Evolutionary conservation across 2,329 filamentous ascomycete genomes (phyloP), one percentile per base, ranked within the genome.

Genomic region (Cladosporium halotolerans): DNA sequence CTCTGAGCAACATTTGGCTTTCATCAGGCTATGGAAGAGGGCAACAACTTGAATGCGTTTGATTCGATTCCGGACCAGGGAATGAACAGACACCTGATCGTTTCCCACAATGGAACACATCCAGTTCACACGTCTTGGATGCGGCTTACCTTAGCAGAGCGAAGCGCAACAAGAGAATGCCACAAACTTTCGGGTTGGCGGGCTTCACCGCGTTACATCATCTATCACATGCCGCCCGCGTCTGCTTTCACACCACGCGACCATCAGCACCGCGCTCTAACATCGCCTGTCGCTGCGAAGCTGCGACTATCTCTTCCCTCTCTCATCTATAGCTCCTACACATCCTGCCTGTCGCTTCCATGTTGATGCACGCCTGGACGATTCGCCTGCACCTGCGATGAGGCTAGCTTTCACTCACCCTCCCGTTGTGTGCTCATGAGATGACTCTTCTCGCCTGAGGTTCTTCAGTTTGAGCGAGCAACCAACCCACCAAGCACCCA

Each of bases 401-500:
- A 50, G 47, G 47, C 39, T 43, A 50, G 32, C 42, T 38, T 31
- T 43, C 36, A 50, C 40, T 43, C 36, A 41, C 32, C 47, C 13
- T 33, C 16, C 45, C n/a, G 28, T 23, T 34, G 31, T 16, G 14
- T 31, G 8, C 4, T 18, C 31, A 43, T 32, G 40, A 44, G 10
- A 38, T 51, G 32, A 18, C 32, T 38, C 39, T 19, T 38, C 16
- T 13, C 32, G 33, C 48, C 40, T 44, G 13, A 36, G 40, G 40
- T 14, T 11, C 18, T 9, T 8, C 13, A 33, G 23, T 23, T 38
- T 34, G 36, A 49, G n/a, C 46, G 41, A 19, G 18, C 10, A 41
- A 28, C 5, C 23, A 28, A 39, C 3, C 11, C 11, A 39, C 4
- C 31, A 36, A 38, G n/a, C 23, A 23, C 9, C n/a, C 28, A 44